These are phyloP conservation scores for Pythium grandisporangium DNA, from an alignment of 352 stramenopile genomes.

Conservation along the genomic window DNA sequence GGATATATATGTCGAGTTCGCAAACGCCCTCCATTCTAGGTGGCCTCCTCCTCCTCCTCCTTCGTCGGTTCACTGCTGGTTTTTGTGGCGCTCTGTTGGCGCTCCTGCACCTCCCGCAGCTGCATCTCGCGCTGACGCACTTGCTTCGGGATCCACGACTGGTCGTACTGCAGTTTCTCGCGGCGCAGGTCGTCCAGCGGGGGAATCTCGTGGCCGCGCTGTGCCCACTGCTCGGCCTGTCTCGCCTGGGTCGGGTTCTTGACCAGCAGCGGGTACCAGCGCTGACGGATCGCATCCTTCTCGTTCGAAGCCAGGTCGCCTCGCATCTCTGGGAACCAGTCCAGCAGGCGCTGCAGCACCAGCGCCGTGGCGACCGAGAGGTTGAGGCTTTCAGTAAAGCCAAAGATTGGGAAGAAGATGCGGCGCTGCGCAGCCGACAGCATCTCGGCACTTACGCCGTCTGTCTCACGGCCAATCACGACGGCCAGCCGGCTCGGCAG, in stretches of 20 bases:
- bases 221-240: constrained; percentile 44
- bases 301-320: constrained; percentile 39
- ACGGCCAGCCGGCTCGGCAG: constrained; percentile 86
- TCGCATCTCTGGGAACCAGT: constrained; percentile 62
- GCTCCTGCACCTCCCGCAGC: constrained; percentile 59
- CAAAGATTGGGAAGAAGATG: constrained; percentile 90
- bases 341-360: constrained; percentile 82
- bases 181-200: constrained; percentile 47
- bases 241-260: constrained; percentile 53
- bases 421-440: constrained; percentile 75
- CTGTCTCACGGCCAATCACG: constrained; percentile 90
- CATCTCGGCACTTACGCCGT: constrained; percentile 88
- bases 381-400: constrained; percentile 93
- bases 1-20: no score
- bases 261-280: constrained; percentile 58
- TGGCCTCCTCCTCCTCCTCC: not conserved
- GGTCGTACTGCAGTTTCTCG: constrained; percentile 31
- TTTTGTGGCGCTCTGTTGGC: no score
- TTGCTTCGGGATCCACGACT: constrained; percentile 59
- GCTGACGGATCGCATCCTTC: constrained; percentile 34
- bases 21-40: no score
- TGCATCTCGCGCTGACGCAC: constrained; percentile 41
- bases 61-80: no score
- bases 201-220: constrained; percentile 23
- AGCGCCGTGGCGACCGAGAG: constrained; percentile 89